Evolutionary conservation across 225 moss, liverwort and hornwort species (phyloP), one percentile per base, ranked within the genome.

Genomic region (Sphagnum tenellum): DNA sequence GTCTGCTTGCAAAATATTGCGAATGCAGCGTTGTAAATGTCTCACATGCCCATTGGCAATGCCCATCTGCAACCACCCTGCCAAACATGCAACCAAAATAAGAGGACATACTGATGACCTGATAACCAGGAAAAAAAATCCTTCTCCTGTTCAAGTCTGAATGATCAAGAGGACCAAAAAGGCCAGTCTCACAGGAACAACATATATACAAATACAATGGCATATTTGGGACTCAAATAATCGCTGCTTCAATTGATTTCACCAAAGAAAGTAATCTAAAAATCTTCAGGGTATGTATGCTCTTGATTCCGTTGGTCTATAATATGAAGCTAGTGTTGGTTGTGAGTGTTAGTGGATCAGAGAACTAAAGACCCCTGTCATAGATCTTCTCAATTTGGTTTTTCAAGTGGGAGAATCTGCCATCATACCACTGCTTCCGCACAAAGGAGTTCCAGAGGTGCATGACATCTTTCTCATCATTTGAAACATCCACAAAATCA

Each of bases 391-490:
- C 9, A 59, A 50, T 12, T 12, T 9, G 44, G 9, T 12, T 9
- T 46, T n/a, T 14, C 45, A 45, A 12, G 6, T 10, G 4, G 49
- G 13, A 9, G 12, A 4, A 57, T 44, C 11, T 14, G 44, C 3
- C 63, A 60, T 46, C 56, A 50, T 84, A 98, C 96, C 90, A 71
- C 67, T 93, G 93, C 66, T 88, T 88, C 52, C 93, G 90, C 54
- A 93, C 93, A 81, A 98, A 98, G 54, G 93, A 98, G 72, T 98
- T 98, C 98, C 98, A 98, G 29, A 90, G 77, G 68, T 90, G 98
- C 93, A 98, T 98, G 68, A 98, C 81, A 70, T 98, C 98, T 73
- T 98, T 98, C 79, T 98, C 96, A 73, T 98, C 92, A 59, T 74
- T 59, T 44, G 89, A 84, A 48, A 98, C 93, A 74, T 98, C 93